Conservation (phyloP, 2,329 filamentous ascomycete species). For the Keithomyces neogunnii region DNA sequence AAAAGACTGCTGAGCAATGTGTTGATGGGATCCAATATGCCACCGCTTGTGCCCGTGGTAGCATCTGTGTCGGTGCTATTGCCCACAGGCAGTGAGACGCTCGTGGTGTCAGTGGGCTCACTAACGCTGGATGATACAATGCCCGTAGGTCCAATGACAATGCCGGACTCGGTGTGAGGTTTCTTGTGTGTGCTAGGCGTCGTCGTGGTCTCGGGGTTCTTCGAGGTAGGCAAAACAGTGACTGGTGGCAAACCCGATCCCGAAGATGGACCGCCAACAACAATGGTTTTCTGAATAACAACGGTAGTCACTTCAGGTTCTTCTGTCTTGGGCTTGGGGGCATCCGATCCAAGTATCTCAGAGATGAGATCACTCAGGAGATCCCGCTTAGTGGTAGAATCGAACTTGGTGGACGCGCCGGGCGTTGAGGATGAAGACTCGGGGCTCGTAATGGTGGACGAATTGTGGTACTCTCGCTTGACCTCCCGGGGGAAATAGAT, state of each 20-base stretch:
- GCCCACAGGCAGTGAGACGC: background rate
- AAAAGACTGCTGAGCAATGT: slow-evolving; percentile 13
- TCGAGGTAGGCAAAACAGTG: background rate
- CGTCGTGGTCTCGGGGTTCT: background rate
- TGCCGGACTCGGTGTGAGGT: slow-evolving; percentile 9
- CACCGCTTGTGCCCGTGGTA: slow-evolving; percentile 1
- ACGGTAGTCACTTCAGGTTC: background rate
- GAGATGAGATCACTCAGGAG: slow-evolving; percentile 16
- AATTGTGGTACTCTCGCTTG: slow-evolving; percentile 41
- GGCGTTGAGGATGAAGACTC: slow-evolving; percentile 11
- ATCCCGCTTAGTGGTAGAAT: slow-evolving; percentile 10
- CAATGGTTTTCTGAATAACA: background rate
- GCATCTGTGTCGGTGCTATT: slow-evolving; percentile 1
- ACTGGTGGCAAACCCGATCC: background rate
- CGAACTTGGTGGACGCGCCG: slow-evolving; percentile 8
- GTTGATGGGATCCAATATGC: slow-evolving; percentile 16
- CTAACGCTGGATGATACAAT: slow-evolving; percentile 10
- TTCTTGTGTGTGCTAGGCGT: background rate
- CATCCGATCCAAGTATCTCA: slow-evolving; percentile 9
- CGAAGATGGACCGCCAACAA: background rate
- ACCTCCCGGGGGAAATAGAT: slow-evolving; percentile 51
- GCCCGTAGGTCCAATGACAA: slow-evolving; percentile 20
- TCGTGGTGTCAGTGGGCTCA: background rate
- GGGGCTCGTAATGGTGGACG: slow-evolving; percentile 25
- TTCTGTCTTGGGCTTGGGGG: background rate